Conservation (phyloP, 2,329 filamentous ascomycete species). For the Trichoderma sp. region DNA sequence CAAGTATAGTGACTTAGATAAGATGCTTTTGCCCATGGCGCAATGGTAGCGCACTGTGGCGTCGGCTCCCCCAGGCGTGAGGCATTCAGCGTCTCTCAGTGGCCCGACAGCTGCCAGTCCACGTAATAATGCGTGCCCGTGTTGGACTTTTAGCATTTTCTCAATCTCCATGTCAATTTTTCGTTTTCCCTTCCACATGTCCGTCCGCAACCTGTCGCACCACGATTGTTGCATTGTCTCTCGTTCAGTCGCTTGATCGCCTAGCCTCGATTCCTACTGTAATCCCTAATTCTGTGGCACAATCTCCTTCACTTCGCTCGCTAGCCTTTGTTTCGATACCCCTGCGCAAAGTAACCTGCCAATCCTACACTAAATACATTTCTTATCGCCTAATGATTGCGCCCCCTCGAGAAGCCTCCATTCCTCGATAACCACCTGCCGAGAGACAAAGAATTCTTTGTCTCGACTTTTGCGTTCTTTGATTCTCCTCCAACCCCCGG, state of each 20-base stretch:
- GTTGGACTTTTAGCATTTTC: neutral
- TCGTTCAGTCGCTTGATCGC: constrained; percentile 15
- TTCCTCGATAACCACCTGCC: neutral
- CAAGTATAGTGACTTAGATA: neutral
- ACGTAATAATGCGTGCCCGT: neutral
- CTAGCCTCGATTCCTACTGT: neutral
- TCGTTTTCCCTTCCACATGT: neutral
- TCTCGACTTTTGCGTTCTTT: neutral
- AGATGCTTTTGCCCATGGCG: neutral
- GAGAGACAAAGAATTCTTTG: neutral
- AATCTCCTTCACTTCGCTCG: constrained; percentile 11
- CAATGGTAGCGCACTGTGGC: neutral
- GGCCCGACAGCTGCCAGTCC: constrained; percentile 1
- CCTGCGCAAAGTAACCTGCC: neutral
- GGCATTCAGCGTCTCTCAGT: constrained; percentile 11
- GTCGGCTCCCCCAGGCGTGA: neutral
- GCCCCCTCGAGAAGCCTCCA: constrained; percentile 10
- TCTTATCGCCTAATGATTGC: constrained; percentile 7
- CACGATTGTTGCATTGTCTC: constrained; percentile 2
- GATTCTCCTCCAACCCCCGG: neutral
- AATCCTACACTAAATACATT: constrained; percentile 9
- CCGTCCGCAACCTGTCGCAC: neutral
- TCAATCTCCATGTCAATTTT: neutral
- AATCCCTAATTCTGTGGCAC: neutral
- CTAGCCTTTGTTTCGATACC: neutral